Conservation (phyloP, 495 filamentous ascomycete species). For the Aspergillus hancockii region DNA sequence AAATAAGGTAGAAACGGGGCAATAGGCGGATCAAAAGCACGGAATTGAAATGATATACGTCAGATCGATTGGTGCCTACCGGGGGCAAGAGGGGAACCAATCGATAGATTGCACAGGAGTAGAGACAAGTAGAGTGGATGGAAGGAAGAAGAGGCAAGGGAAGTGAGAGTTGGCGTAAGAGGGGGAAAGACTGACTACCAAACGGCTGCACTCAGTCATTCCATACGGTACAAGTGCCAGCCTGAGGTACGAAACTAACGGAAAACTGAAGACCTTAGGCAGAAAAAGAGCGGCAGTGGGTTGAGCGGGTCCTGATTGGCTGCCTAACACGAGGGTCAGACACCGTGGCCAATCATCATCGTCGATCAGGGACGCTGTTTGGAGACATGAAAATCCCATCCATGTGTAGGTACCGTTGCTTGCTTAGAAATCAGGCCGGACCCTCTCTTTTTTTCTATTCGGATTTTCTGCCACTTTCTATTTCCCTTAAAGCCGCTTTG, state of each 20-base stretch:
- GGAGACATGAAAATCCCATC: conserved; percentile 1
- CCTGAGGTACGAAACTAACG: background rate
- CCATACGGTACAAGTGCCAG: background rate
- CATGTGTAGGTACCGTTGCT: no score
- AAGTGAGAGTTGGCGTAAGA: background rate
- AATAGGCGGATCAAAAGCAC: background rate
- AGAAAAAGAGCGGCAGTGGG: background rate
- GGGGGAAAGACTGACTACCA: background rate
- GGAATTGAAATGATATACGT: background rate
- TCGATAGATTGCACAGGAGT: background rate
- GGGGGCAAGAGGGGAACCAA: background rate
- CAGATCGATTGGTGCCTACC: conserved; percentile 4
- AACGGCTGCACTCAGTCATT: background rate
- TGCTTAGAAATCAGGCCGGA: conserved; percentile 30
- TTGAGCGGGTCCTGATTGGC: background rate
- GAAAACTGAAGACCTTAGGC: no score
- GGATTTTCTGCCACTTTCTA: conserved; percentile 6
- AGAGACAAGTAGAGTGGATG: background rate
- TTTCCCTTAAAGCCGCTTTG: background rate
- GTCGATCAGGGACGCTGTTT: background rate
- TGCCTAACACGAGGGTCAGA: background rate
- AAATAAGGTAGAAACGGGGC: background rate
- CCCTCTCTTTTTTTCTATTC: conserved; percentile 16
- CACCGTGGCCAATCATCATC: conserved; percentile 3
- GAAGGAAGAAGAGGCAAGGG: background rate